Evolutionary conservation across 2,329 filamentous ascomycete species (phyloP), one percentile per base, ranked within the genome.

Genomic region (Aspergillus neotritici): DNA sequence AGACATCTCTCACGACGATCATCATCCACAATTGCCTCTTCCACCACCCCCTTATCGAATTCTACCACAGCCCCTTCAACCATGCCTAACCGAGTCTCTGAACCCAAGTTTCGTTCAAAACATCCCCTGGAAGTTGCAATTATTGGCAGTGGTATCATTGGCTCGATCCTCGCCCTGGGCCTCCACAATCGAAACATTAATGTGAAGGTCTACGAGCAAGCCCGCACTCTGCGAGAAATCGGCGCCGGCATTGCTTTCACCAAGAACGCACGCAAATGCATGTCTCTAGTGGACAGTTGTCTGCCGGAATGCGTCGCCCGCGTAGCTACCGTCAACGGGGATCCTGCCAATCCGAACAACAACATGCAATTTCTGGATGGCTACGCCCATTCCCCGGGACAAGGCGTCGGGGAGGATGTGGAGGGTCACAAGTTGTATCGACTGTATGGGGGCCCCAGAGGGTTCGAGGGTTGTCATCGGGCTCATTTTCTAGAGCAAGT

Each of bases 401-500:
- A n/a, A 2, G 3, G 5, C 1, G 17, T 12, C 14, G 2, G 30
- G 2, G 35, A 47, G 0, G 43, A 49, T 12, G 25, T 48, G 21
- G 33, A 32, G 2, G 37, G 35, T 5, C 51, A 52, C 14, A 53
- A 49, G n/a, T 32, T 58, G 16, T 50, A 47, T 33, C 48, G 42
- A 21, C 31, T 56, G 11, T 41, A 43, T 30, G 46, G 43, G 1
- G 45, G 54, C 4, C 25, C 44, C 3, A 41, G 46, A 12, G 48
- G 53, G 5, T 52, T 57, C n/a, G 54, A 52, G 33, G 55, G 55
- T n/a, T 52, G 57, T 37, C 63, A 66, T 39, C 61, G 71, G 8
- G 68, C 67, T 10, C 58, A 67, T 29, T 71, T 71, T 41, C 53
- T 74, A 15, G 65, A 67, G 38, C 58, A 65, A 35, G 43, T 74